Base-by-base conservation (phyloP, 306 rosid genomes). In the Trifolium subterraneum region DNA sequence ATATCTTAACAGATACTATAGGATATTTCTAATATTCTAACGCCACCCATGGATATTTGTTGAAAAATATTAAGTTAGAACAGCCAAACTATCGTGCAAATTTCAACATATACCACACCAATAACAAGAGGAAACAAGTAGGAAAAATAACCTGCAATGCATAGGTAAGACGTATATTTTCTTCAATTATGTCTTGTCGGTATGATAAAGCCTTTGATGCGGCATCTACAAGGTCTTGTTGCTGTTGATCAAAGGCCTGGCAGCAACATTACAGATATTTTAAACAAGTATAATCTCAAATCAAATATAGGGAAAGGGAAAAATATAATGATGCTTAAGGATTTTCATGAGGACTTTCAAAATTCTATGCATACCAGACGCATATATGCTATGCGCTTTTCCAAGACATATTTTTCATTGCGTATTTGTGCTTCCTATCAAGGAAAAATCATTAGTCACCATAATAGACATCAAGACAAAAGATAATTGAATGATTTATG, bases 301-400 rank as follows among this genome's bases (percentile, higher is more conserved):
- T 42, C 61, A 60, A 31, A 81, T 36, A 82, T 8, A 66, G 76
- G 73, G 42, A 23, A 44, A 20, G 44, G 5, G 18, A 1, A 38
- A 39, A 61, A 51, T 2, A 8, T 15, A 48, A 80, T 47, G 74
- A 50, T 70, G 64, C 48, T 73, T 9, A 31, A 48, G 78, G 54
- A 82, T 54, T 68, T 59, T 41, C 66, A 78, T 19, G 60, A 35
- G 20, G 13, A 42, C 60, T 45, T 54, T 25, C 33, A 65, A 48
- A 41, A 50, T 11, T 33, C 39, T 15, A 41, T 35, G 69, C 86
- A 75, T 87, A 87, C 97, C 96, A 92, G 76, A 4, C 99, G 98
- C 99, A 95, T 92, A 74, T 95, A 87, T n/a, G 99, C 88, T 82
- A 95, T 90, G 74, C 99, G 95, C 84, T 87, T 92, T 76, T 95